Conservation (phyloP, 257 asterid genomes). For the Ligustrum vulgare region DNA sequence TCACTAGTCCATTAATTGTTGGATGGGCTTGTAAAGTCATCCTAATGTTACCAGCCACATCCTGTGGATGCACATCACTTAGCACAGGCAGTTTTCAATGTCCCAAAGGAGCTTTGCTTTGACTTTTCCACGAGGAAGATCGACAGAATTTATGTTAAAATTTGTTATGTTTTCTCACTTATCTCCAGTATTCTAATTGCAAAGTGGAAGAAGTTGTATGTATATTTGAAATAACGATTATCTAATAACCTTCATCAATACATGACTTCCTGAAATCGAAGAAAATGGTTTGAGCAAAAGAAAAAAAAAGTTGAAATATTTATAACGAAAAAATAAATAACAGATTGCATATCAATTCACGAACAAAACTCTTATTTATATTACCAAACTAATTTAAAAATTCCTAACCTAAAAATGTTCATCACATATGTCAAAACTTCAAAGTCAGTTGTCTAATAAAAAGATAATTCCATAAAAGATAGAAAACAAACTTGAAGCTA, state of each 20-base stretch:
- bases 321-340: too few relatives aligned
- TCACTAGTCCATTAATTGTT: constrained; percentile 66
- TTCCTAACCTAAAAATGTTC: too few relatives aligned
- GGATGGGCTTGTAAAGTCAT: constrained; percentile 78
- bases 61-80: constrained; percentile 75
- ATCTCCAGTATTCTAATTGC: constrained; percentile 33
- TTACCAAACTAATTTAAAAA: too few relatives aligned
- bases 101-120: constrained; percentile 72
- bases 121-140: constrained; percentile 36
- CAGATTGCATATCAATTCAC: too few relatives aligned
- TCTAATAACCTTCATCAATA: constrained; percentile 12
- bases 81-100: constrained; percentile 95
- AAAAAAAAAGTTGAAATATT: not conserved
- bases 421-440: too few relatives aligned
- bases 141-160: constrained; percentile 25
- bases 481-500: too few relatives aligned
- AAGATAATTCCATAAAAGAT: too few relatives aligned
- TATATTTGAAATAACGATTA: constrained; percentile 41
- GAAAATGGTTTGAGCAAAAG: not conserved
- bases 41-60: constrained; percentile 79
- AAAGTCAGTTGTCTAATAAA: too few relatives aligned
- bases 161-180: constrained; percentile 23
- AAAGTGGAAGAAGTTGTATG: constrained; percentile 34
- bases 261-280: constrained; percentile 25
- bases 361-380: too few relatives aligned